A percentile compares a stretch with the other conserved stretches of the same genome.
Conservation (phyloP, 2,329 filamentous ascomycete genomes). For the Botrytis galanthina region DNA sequence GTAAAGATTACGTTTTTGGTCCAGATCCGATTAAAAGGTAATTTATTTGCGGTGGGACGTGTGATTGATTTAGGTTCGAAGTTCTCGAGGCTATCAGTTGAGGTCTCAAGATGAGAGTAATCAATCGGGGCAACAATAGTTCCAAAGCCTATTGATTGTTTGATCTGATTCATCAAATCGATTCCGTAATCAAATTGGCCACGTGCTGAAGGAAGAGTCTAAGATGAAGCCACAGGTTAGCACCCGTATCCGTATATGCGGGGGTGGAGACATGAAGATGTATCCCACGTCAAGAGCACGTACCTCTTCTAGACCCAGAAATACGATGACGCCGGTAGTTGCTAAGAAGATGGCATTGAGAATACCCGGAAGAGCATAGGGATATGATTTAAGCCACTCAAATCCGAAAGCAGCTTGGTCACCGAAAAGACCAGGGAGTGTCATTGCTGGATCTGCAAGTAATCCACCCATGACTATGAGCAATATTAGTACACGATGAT, state of each 20-base stretch:
- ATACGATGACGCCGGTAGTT: constrained; percentile 35
- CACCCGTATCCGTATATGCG: neutral
- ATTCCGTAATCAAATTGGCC: constrained; percentile 17
- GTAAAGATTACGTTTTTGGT: constrained; percentile 41
- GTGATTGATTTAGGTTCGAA: constrained; percentile 12
- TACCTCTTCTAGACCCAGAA: constrained; percentile 38
- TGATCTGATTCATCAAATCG: constrained; percentile 13
- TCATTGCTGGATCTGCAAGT: constrained; percentile 44
- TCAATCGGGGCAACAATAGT: constrained; percentile 18
- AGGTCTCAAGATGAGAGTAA: constrained; percentile 23
- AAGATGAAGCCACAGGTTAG: constrained; percentile 1
- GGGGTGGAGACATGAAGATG: neutral
- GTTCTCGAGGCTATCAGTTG: neutral
- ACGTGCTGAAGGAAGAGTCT: constrained; percentile 19
- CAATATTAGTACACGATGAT: constrained; percentile 16
- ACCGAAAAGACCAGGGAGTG: constrained; percentile 36
- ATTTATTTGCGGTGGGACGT: constrained; percentile 10
- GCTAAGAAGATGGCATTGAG: constrained; percentile 39
- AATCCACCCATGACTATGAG: constrained; percentile 40
- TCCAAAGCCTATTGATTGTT: constrained; percentile 11
- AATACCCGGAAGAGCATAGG: constrained; percentile 45
- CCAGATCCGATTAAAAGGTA: constrained; percentile 28
- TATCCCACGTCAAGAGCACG: constrained; percentile 6
- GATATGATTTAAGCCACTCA: constrained; percentile 41
- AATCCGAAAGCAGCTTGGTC: constrained; percentile 40